Base-by-base conservation (phyloP, 2,329 filamentous ascomycete species). In the Trichoderma semiorbis region DNA sequence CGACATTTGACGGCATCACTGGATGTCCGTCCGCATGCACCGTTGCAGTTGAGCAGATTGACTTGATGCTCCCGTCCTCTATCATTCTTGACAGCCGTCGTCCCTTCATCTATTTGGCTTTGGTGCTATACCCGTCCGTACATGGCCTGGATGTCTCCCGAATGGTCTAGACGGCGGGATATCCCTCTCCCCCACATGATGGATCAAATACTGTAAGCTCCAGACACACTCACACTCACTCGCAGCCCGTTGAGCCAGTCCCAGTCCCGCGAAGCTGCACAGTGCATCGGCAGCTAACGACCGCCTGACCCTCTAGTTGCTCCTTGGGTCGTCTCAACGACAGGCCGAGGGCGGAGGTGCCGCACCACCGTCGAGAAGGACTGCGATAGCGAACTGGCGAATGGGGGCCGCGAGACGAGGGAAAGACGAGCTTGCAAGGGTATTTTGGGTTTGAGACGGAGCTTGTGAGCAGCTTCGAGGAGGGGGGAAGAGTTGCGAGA, bases 201-300 rank as follows among this genome's bases (percentile, higher is more conserved):
- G 14, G 43, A 39, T 18, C 34, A 36, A 36, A 39, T 39, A 39
- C 36, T 39, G 36, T 39, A 39, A 39, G 55, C 55, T 34, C 55
- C 55, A 60, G 55, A 60, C 55, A 60, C 55, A n/a, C 55, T 58
- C 55, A 6, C 43, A 36, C 34, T 36, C 43, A 36, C 34, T 36
- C 14, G 34, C 36, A 21, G n/a, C 11, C 43, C 43, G n/a, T 50
- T 32, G 28, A 55, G 55, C 36, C 63, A 58, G 65, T 60, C 65
- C 28, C 24, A 43, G 53, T 39, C 57, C 64, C 61, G 70, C 64
- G 58, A 63, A 21, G 64, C 47, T 66, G 71, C 71, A 69, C 71
- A 69, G 71, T 72, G 71, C 61, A 66, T 63, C 66, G 58, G 61
- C 68, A 70, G 68, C 68, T 57, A 55, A n/a, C 58, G 70, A 62